Evolutionary conservation across 768 basidiomycete species (phyloP), one percentile per base, ranked within the genome.

Genomic region (Russula sp.): DNA sequence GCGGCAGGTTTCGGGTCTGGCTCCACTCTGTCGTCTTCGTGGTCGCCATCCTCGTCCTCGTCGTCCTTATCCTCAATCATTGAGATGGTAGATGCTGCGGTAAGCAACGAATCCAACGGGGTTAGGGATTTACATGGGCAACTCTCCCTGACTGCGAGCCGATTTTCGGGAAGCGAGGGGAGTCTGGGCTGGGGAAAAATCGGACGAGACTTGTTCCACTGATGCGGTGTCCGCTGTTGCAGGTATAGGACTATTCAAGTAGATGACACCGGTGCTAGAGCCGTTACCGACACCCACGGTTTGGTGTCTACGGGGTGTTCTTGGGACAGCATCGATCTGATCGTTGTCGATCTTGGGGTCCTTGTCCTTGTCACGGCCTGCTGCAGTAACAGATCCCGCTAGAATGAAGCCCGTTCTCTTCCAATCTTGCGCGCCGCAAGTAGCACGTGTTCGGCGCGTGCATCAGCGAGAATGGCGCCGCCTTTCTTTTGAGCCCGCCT

Each of bases 381-480:
- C 75, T 22, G 76, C 71, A 69, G 65, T 30, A 24, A 59, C 58
- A n/a, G 84, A 72, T 7, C 86, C 86, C 0, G 83, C 80, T 24
- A 85, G 71, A n/a, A 83, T 5, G 62, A 79, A 0, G 84, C 81
- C 9, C 88, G 82, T 59, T 84, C 79, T 36, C 83, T 80, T 5
- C 89, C 89, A 4, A 90, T 79, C 59, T 77, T 84, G n/a, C 87
- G 82, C 10, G 88, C 85, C 3, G 89, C 89, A 14, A 88, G 76
- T 1, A 92, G 77, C 13, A 90, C 75, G 69, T 88, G 88, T 69
- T 91, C 89, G 0, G 81, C 79, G 52, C 86, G 81, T 5, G 89
- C 90, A 65, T 92, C 90, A 2, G 86, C 67, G 76, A 65, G 79
- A 72, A 50, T 81, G 63, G 46, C 81, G 72, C 40, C 69, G 6